Conservation (phyloP, 2,329 filamentous ascomycete genomes). For the Colletotrichum sojae region DNA sequence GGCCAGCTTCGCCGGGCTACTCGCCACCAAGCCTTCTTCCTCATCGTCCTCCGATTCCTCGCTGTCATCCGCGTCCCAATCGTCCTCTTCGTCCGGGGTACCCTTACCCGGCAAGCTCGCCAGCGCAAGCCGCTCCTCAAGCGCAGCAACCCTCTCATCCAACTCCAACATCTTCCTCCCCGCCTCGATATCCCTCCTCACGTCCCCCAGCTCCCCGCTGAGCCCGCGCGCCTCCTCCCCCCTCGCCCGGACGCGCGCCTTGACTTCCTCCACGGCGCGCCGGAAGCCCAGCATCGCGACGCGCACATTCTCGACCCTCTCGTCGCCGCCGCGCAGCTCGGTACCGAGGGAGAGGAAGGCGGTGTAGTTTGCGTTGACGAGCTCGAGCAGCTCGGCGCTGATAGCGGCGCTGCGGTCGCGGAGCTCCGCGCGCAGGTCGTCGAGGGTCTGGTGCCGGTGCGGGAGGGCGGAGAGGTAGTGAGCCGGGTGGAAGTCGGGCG, state of each 20-base stretch:
- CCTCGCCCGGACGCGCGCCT: constrained; percentile 73
- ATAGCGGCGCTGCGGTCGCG: constrained; percentile 85
- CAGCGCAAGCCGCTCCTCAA: constrained; percentile 76
- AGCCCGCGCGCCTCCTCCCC: constrained; percentile 74
- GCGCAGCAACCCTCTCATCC: constrained; percentile 71
- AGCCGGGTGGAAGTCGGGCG: constrained; percentile 82
- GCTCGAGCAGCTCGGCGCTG: constrained; percentile 88
- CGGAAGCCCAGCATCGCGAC: constrained; percentile 90
- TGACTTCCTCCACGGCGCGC: constrained; percentile 83
- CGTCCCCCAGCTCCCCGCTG: constrained; percentile 75
- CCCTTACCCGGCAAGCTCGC: constrained; percentile 51
- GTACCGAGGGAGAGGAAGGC: constrained; percentile 89
- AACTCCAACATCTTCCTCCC: constrained; percentile 77
- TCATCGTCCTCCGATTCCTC: constrained; percentile 49
- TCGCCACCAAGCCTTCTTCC: constrained; percentile 56
- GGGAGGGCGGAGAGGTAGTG: constrained; percentile 84
- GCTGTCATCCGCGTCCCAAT: constrained; percentile 50
- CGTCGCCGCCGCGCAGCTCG: constrained; percentile 88
- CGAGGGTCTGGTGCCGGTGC: constrained; percentile 94
- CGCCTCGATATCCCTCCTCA: constrained; percentile 73
- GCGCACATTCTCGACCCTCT: constrained; percentile 90
- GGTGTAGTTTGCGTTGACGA: constrained; percentile 96
- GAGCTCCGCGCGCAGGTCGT: constrained; percentile 90
- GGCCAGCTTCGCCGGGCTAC: constrained; percentile 62
- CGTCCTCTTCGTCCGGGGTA: constrained; percentile 52